Base-by-base conservation (phyloP, 768 basidiomycete species). In the Pleurotus djamor region DNA sequence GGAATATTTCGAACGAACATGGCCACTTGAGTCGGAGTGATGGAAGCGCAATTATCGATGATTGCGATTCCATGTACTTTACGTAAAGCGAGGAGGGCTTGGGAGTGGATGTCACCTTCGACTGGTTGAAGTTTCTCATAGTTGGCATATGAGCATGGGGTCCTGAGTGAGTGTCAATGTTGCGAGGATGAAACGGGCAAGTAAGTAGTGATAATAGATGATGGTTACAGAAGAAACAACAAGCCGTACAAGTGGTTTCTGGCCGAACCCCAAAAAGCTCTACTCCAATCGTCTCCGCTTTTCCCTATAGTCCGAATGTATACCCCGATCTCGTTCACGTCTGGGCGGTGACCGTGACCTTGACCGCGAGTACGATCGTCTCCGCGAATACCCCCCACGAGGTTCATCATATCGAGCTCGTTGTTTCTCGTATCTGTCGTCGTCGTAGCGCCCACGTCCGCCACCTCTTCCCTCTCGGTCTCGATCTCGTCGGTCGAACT, bases 251-350 rank as follows among this genome's bases (percentile, higher is more conserved):
- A 43, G 41, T 9, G 41, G 10, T n/a, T 9, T 43, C 47, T 48
- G 9, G 60, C 73, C 21, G 21, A 28, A 28, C 21, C 21, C 21
- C 21, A 28, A 28, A 28, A 28, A 28, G 21, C 21, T 28, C 21
- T 74, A 85, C 63, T 85, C 84, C 63, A 86, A 64, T 59, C 85
- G 80, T 65, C 85, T 75, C 61, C 84, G 81, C 64, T 87, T 87
- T 43, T 80, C 83, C 48, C 74, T 70, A 60, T 75, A 68, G 43
- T 69, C 70, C 8, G 58, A 51, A 59, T 63, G 59, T 49, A 60
- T 14, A 60, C 59, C 60, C 72, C 74, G 58, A 66, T 66, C 54
- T 69, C 64, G 64, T 32, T 59, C 62, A 10, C 61, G 60, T 17
- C 64, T 58, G 52, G 65, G 62, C 45, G 61, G 74, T 32, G 74